Percentiles rank a stretch among this genome's conserved stretches.
phyloP scores from a whole-genome alignment of 352 stramenopile genomes.

The Phytophthora melonis region DNA sequence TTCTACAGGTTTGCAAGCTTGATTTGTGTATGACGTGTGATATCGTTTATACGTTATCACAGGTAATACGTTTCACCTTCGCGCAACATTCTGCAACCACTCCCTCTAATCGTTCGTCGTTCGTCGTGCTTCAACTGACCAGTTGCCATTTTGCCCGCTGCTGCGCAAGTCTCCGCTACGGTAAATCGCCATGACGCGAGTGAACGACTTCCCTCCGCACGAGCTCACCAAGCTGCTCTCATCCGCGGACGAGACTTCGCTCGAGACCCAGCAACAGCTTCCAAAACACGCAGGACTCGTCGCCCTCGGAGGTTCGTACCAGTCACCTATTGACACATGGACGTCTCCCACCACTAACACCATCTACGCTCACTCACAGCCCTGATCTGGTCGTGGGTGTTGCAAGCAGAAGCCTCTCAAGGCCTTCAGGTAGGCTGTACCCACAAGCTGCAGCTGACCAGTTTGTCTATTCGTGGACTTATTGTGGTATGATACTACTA shows the following conservation, averaged over 20 bases:
- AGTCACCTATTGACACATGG: conserved; percentile 2
- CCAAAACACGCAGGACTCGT: conserved; percentile 24
- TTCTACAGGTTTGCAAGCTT: neutral
- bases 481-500: neutral
- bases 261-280: neutral
- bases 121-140: neutral
- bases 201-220: conserved; percentile 7
- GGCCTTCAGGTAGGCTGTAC: conserved; percentile 24
- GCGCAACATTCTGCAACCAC: neutral
- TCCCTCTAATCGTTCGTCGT: neutral
- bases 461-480: neutral
- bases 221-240: conserved; percentile 23
- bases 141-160: neutral
- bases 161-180: neutral
- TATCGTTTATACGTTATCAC: neutral
- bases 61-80: neutral
- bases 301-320: conserved; percentile 19
- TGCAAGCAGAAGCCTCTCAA: conserved; percentile 43
- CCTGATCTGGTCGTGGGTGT: conserved; percentile 45
- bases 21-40: neutral
- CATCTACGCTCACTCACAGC: conserved; percentile 12
- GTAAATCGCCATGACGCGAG: neutral
- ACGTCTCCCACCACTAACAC: neutral
- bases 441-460: neutral
- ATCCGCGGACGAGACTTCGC: neutral